Evolutionary conservation across 176 grass and related monocot genomes (phyloP), one percentile per base, ranked within the genome.

Genomic region (Saccharum officinarum): DNA sequence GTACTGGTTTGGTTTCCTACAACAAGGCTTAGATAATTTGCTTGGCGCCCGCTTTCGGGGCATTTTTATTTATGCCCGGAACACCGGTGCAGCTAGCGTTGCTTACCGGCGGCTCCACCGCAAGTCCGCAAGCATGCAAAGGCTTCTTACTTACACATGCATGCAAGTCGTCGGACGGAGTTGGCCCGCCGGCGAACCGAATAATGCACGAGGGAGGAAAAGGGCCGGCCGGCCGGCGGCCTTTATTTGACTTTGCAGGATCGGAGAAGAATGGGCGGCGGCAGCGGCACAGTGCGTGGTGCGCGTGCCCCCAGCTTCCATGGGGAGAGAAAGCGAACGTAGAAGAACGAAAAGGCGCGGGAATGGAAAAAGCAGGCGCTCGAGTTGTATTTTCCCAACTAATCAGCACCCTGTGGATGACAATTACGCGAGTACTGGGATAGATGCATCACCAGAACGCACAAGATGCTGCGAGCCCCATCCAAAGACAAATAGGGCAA

Each of bases 211-310:
- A 76, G 83, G 57, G 1, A 11, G 5, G 15, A 89, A 89, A 80
- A 4, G 49, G 16, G 45, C 23, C 44, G 10, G 16, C 10, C 54
- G 5, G 52, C 7, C 67, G 26, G 37, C 52, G 61, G 18, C 44
- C 88, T 86, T 86, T 78, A 83, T 83, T 86, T 87, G 80, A 83
- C 75, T 84, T 83, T 76, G 65, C 49, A n/a, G 46, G 44, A 30
- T 47, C 4, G 46, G 25, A 15, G 75, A 87, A 41, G 80, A 68
- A 57, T 79, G 66, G 84, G 46, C 57, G 41, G 73, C 26, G 5
- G 46, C 46, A 67, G 66, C 54, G 20, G 55, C 50, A 59, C 22
- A 8, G 20, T 79, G 80, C n/a, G n/a, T 46, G 22, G 40, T 45
- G 69, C 18, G 45, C 46, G 68, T 49, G 85, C 69, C 80, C 36